phyloP scores from a whole-genome alignment of 2,329 filamentous ascomycete genomes.

The Aspergillus hortae region DNA sequence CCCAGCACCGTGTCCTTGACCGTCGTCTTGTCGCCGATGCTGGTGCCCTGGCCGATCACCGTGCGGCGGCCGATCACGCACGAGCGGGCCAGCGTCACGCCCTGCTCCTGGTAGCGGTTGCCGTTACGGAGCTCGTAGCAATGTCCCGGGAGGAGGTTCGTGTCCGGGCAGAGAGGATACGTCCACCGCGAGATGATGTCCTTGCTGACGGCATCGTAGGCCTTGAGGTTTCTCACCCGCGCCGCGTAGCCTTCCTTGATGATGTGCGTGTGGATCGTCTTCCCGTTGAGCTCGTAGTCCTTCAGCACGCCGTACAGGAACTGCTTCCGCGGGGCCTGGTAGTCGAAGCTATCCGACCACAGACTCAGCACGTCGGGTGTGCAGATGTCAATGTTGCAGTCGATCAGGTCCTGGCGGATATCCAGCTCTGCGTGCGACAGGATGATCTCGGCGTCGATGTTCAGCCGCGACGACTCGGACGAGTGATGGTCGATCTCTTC shows the following conservation, averaged over 20 bases:
- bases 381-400: conserved; percentile 95
- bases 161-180: conserved; percentile 84
- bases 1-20: conserved; percentile 79
- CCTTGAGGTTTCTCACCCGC: conserved; percentile 76
- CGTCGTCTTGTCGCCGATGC: conserved; percentile 66
- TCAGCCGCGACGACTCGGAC: conserved; percentile 53
- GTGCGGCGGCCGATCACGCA: conserved; percentile 65
- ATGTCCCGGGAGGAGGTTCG: conserved; percentile 75
- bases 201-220: conserved; percentile 83
- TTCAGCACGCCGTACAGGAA: conserved; percentile 91
- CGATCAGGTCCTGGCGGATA: conserved; percentile 81
- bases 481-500: conserved; percentile 74
- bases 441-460: conserved; percentile 76
- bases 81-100: conserved; percentile 70
- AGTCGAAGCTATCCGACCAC: conserved; percentile 98
- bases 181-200: conserved; percentile 87
- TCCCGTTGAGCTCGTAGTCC: conserved; percentile 94
- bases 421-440: conserved; percentile 72
- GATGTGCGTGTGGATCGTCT: conserved; percentile 91
- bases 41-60: conserved; percentile 72
- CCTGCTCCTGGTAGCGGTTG: conserved; percentile 73
- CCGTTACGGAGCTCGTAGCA: conserved; percentile 68
- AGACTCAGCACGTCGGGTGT: conserved; percentile 91
- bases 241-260: conserved; percentile 80
- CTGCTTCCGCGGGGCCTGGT: conserved; percentile 81